Percentiles rank a stretch among this genome's conserved stretches.
These are phyloP conservation scores for Paecilomyces sp. DNA, from an alignment of 2,329 filamentous ascomycete species.

Conservation along the genomic window DNA sequence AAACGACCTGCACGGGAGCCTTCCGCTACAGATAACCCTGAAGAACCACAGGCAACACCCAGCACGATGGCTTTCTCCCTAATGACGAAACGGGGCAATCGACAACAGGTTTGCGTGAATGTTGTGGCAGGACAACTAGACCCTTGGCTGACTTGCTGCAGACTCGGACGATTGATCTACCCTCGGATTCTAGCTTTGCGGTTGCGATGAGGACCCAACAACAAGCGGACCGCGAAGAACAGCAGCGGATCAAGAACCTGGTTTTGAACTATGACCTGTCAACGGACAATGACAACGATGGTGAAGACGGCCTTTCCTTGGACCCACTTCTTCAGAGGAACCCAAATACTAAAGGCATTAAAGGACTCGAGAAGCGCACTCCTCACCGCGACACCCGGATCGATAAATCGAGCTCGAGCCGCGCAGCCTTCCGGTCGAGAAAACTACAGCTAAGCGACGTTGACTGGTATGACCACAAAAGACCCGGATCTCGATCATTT, in stretches of 20 bases:
- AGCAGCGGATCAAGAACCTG: conserved; percentile 96
- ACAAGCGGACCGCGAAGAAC: conserved; percentile 89
- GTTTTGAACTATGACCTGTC: conserved; percentile 94
- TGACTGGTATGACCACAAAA: conserved; percentile 67
- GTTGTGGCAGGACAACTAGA: not conserved
- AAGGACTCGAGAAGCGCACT: conserved; percentile 36
- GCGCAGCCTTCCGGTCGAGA: conserved; percentile 71
- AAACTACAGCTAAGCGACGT: conserved; percentile 95
- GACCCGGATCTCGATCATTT: conserved; percentile 3
- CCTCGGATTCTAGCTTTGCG: conserved; percentile 85
- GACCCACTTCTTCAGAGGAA: conserved; percentile 17
- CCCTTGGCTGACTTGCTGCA: conserved; percentile 30
- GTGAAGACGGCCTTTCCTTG: conserved; percentile 46
- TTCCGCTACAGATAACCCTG: conserved; percentile 29
- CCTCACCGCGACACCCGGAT: conserved; percentile 33
- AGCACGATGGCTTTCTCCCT: conserved; percentile 94
- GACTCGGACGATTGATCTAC: conserved; percentile 84
- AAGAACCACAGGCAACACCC: conserved; percentile 24
- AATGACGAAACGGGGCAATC: conserved; percentile 91
- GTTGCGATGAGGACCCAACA: conserved; percentile 95
- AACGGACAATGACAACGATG: conserved; percentile 68
- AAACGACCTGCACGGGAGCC: conserved; percentile 59
- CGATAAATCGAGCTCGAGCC: conserved; percentile 56
- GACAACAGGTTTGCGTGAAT: conserved; percentile 66
- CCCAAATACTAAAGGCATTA: conserved; percentile 24